Evolutionary conservation across 345 rosid species (phyloP), one percentile per base, ranked within the genome.

Genomic region (Anastatica hierochuntica): DNA sequence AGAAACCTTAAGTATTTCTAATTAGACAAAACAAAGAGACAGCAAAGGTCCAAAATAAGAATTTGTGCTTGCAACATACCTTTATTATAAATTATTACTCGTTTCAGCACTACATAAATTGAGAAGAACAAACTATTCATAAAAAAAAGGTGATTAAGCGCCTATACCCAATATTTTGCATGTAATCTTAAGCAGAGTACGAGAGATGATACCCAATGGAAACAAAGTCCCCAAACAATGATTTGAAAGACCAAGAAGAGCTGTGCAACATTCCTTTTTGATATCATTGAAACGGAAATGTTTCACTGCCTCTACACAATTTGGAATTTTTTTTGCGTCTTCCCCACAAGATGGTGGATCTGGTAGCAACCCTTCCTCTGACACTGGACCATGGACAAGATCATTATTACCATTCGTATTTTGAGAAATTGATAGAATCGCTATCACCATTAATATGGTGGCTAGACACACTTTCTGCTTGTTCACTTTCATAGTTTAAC

Each of bases 181-280:
- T 43, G 44, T 24, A 10, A 5, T 0, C 2, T 57, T 45, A 23
- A 57, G 26, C 24, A 7, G 2, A 7, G 7, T 0, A 15, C 53
- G 53, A 8, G 14, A 23, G 2, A 0, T 2, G 0, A 34, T 14
- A 15, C 24, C 33, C 13, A 21, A n/a, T n/a, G 53, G 36, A 57
- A 57, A 57, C 6, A 47, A 37, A 10, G 13, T 19, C 5, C 57
- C 65, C 19, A 60, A 49, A 49, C 57, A 60, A 49, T 40, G 24
- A n/a, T 41, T 10, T 2, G 50, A 6, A 8, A 33, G 1, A 41
- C 36, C 35, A 0, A 61, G 19, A 42, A 61, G 8, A 51, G 21
- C 36, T 0, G 0, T 5, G 27, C 66, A 51, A 51, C 66, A 57
- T 45, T 57, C 36, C 1, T 23, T 51, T 12, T n/a, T 45, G 2